A percentile compares a stretch with the other conserved stretches of the same genome.
Evolutionary conservation across 2,329 filamentous ascomycete species (phyloP).

Genomic region (Stachybotrys chlorohalonatus): DNA sequence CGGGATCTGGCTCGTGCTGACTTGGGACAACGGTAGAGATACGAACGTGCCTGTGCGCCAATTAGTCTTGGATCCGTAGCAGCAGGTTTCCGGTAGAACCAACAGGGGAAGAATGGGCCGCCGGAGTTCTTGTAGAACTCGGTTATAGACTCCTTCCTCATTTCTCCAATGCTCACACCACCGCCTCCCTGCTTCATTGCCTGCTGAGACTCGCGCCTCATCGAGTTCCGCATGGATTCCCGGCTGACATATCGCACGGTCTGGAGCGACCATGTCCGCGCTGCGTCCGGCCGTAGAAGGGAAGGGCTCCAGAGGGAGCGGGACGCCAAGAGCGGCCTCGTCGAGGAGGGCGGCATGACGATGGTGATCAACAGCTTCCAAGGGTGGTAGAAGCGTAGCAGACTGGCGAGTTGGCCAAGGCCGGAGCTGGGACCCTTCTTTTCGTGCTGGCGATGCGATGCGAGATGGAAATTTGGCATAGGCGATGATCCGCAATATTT

Average conservation of each 20-base stretch:
- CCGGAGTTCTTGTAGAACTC: slow-evolving; percentile 23
- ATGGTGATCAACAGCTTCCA: neutral
- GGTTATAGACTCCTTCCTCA: slow-evolving; percentile 10
- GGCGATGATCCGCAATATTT: neutral
- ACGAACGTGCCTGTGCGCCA: slow-evolving; percentile 37
- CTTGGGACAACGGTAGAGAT: slow-evolving; percentile 27
- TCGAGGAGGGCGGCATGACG: neutral
- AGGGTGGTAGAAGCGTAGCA: neutral
- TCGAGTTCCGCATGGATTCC: neutral
- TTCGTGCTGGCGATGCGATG: no score
- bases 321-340: neutral
- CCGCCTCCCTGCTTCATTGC: neutral
- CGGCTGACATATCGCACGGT: neutral
- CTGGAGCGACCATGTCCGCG: neutral
- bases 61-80: neutral
- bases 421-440: no score
- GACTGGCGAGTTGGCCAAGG: neutral
- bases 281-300: neutral
- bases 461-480: neutral
- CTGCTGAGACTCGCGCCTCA: neutral
- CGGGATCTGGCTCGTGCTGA: slow-evolving; percentile 18
- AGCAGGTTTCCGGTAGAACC: neutral
- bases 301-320: neutral
- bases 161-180: neutral
- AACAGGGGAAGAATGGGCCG: slow-evolving; percentile 25